These are phyloP conservation scores for Colletotrichum eleusines DNA, from an alignment of 2,329 filamentous ascomycete species.

Conservation along the genomic window DNA sequence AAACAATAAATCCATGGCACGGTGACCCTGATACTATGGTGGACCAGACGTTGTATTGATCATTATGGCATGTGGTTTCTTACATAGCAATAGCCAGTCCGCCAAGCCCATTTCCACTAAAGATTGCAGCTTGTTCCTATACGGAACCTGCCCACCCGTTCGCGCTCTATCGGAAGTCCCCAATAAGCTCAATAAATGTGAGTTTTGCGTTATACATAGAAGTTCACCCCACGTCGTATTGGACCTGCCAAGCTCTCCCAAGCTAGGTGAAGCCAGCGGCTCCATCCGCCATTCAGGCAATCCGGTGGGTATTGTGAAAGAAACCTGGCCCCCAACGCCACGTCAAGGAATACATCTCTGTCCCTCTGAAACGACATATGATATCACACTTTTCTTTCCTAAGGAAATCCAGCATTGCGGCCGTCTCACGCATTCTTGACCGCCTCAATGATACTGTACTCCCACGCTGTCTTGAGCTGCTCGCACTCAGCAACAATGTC, in stretches of 20 bases:
- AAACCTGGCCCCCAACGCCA: constrained; percentile 39
- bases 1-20: background rate
- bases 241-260: constrained; percentile 6
- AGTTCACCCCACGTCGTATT: constrained; percentile 5
- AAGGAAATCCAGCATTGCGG: constrained; percentile 28
- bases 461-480: constrained; percentile 67
- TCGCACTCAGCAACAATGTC: constrained; percentile 67
- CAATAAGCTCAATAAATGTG: constrained; percentile 30
- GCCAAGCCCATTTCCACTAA: constrained; percentile 18
- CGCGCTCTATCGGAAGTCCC: constrained; percentile 4
- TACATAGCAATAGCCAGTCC: constrained; percentile 20
- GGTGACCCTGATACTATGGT: background rate
- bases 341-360: constrained; percentile 15
- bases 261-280: constrained; percentile 19
- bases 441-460: constrained; percentile 68
- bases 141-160: constrained; percentile 1
- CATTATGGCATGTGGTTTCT: background rate
- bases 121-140: constrained; percentile 4
- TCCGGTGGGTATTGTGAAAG: constrained; percentile 29
- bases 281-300: constrained; percentile 6
- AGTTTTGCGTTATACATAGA: constrained; percentile 16
- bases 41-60: background rate
- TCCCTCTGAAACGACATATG: constrained; percentile 5
- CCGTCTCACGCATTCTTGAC: constrained; percentile 56
- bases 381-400: background rate